Evolutionary conservation across 2,329 filamentous ascomycete genomes (phyloP), one percentile per base, ranked within the genome.

Genomic region (Pseudovirgaria hyperparasitica): DNA sequence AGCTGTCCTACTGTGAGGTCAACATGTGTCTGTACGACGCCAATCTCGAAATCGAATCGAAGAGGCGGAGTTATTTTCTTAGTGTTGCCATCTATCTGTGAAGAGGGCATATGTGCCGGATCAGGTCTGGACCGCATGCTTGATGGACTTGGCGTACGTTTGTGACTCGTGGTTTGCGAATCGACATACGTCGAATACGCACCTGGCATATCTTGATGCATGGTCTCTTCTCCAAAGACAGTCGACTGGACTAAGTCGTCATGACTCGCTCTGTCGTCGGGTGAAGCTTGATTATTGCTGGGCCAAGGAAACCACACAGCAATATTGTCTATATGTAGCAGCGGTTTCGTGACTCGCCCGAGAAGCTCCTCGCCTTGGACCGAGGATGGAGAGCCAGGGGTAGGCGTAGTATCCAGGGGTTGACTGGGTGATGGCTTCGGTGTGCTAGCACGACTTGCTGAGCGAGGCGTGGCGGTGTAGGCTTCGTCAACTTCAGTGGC

Each of bases 161-260:
- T n/a, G n/a, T n/a, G n/a, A n/a, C 38, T 42, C 24, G 46, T 43
- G 7, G 50, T 46, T 5, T 51, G 54, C 16, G 54, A 46, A 22
- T 62, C 53, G 2, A 59, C 59, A 36, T 65, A 63, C 14, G 53
- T 49, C 1, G 61, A 64, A 36, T 64, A 65, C 0, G 59, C 53
- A 0, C 61, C 61, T 11, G 61, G 61, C 43, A 62, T 55, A 13
- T 54, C 46, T 26, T 50, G 50, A 29, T 52, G 52, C 14, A 52
- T 49, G 0, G 52, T 55, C 27, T 52, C 48, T 28, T 50, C 43
- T 5, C 39, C 50, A 6, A 54, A 27, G 15, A 45, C 26, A 5
- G 16, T 47, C 6, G 48, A 35, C 12, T 41, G 31, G 19, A 20
- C 9, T 20, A 20, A 11, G 9, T 20, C 11, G 9, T 20, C 19